phyloP scores from a whole-genome alignment of 2,329 filamentous ascomycete genomes.

The Cladosporium sphaerospermum region DNA sequence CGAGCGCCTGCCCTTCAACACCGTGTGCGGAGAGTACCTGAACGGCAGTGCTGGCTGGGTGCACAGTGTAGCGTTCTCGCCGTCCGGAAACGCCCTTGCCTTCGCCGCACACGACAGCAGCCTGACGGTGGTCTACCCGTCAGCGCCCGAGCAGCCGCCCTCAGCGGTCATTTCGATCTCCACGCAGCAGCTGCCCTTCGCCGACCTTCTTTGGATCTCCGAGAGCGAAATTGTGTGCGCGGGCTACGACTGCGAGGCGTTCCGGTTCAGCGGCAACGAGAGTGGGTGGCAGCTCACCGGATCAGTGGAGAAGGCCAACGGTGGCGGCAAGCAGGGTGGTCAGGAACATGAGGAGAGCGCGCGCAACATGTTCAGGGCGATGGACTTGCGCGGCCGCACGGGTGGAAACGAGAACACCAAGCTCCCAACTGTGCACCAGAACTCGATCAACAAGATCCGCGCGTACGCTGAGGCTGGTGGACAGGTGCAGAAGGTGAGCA shows the following conservation, averaged over 20 bases:
- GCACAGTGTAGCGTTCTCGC: constrained; percentile 87
- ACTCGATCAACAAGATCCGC: constrained; percentile 83
- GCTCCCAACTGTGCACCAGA: constrained; percentile 92
- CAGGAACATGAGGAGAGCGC: constrained; percentile 80
- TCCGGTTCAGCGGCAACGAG: constrained; percentile 74
- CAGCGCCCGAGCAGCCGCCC: constrained; percentile 82
- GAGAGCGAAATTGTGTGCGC: constrained; percentile 93
- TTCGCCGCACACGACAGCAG: constrained; percentile 95
- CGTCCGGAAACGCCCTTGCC: constrained; percentile 84
- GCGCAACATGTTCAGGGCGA: constrained; percentile 96
- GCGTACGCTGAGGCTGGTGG: constrained; percentile 60
- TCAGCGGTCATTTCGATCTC: constrained; percentile 82
- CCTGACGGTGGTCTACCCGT: constrained; percentile 92
- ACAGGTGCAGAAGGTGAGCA: constrained; percentile 69
- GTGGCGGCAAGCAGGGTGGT: constrained; percentile 18
- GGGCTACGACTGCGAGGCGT: constrained; percentile 82
- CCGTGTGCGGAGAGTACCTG: constrained; percentile 90
- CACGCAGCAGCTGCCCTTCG: constrained; percentile 86
- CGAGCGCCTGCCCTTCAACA: constrained; percentile 94
- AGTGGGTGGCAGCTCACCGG: constrained; percentile 79
- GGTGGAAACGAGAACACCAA: constrained; percentile 77
- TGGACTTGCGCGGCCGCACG: constrained; percentile 92
- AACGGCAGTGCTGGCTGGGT: constrained; percentile 98
- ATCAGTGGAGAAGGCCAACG: constrained; percentile 62
- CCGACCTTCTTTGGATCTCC: constrained; percentile 84